These are phyloP conservation scores for Pyrenophora teres DNA, from an alignment of 2,329 filamentous ascomycete genomes.

Conservation along the genomic window DNA sequence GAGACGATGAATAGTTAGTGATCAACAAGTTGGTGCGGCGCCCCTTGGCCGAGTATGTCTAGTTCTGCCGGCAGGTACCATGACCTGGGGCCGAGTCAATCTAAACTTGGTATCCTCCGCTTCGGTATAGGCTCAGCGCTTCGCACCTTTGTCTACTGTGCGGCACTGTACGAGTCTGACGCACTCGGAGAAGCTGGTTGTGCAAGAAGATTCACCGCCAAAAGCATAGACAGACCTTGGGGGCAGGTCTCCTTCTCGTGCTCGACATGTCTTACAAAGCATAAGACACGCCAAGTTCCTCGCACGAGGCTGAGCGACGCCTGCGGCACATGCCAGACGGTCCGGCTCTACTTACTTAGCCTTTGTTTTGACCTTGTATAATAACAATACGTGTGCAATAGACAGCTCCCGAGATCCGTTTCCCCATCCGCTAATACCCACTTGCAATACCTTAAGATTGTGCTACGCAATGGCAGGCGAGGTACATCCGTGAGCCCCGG, in stretches of 20 bases:
- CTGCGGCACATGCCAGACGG: constrained; percentile 12
- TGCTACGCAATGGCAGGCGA: constrained; percentile 25
- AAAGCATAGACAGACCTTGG: not conserved
- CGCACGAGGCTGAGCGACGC: constrained; percentile 19
- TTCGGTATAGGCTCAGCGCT: not conserved
- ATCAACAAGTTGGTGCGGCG: not conserved
- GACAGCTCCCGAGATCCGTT: not conserved
- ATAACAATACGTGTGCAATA: not conserved
- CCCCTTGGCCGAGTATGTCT: not conserved
- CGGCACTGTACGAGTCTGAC: not conserved
- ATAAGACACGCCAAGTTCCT: constrained; percentile 8
- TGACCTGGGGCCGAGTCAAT: not conserved
- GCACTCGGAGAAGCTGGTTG: no score
- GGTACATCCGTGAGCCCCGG: constrained; percentile 5
- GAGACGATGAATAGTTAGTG: not conserved
- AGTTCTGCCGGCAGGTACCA: not conserved
- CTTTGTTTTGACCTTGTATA: not conserved
- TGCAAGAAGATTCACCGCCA: not conserved
- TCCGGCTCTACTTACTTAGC: constrained; percentile 3
- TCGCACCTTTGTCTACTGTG: not conserved
- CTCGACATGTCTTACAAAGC: not conserved
- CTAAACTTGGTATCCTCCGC: no score
- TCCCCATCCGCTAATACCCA: not conserved
- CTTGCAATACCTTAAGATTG: not conserved
- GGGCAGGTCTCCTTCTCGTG: not conserved